Base-by-base conservation (phyloP, 306 rosid genomes). In the Pterocarpus macrocarpus region DNA sequence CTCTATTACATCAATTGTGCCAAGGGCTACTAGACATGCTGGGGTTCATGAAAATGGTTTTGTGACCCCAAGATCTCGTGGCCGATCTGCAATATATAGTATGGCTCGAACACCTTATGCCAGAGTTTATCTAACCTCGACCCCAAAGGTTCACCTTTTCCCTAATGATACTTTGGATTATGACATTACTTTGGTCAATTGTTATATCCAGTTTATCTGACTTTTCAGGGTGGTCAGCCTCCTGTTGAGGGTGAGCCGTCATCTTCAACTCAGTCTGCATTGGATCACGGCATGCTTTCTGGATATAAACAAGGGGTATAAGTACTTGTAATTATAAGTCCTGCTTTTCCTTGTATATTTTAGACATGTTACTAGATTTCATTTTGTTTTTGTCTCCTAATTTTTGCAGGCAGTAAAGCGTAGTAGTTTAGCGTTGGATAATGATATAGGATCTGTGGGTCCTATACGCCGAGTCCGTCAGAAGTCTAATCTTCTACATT, bases 81-180 rank as follows among this genome's bases (percentile, higher is more conserved):
- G 98, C 57, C 90, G 94, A 81, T 90, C 98, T 89, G 98, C 98
- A 69, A 87, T 95, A 55, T 92, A 93, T 80, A 90, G 69, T 80
- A 93, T 91, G 98, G 99, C 94, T 38, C 90, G 92, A 35, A 88
- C 91, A 11, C 98, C 99, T 70, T 93, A 95, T 84, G 71, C 98
- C 39, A 86, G 97, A 75, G 83, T 90, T 78, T 80, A 75, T 73
- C 86, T 88, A 73, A 66, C 70, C 56, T 81, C 89, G 33, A 69
- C 86, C 33, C 73, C 79, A 15, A 93, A 90, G 99, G 99, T 95
- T 84, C 73, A 55, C 79, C 32, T 74, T 52, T 56, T 74, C 32
- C 62, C 44, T 28, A 69, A 6, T 69, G 35, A 13, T 45, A n/a
- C 36, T 59, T 84, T 68, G 43, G 28, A 32, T 73, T 34, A 22